Evolutionary conservation across 2,329 filamentous ascomycete species (phyloP).

Genomic region (Trichoderma gracile): DNA sequence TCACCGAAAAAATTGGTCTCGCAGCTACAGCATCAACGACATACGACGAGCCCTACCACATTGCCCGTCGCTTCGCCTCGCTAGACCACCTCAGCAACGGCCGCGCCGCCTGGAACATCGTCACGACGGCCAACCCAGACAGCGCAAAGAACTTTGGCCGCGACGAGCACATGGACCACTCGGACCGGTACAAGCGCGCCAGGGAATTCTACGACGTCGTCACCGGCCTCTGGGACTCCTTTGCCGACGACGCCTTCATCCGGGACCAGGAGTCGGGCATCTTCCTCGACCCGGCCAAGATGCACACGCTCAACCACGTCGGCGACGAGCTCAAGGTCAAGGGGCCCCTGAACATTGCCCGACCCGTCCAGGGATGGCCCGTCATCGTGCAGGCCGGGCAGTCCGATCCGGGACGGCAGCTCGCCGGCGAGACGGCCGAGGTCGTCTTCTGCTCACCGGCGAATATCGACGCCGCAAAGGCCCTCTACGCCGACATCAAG

Average conservation of each 20-base stretch:
- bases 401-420: constrained; percentile 52
- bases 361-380: constrained; percentile 56
- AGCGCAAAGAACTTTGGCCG: constrained; percentile 54
- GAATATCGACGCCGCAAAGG: constrained; percentile 48
- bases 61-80: constrained; percentile 55
- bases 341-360: constrained; percentile 54
- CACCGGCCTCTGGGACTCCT: constrained; percentile 55
- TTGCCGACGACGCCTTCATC: constrained; percentile 57
- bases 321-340: constrained; percentile 46
- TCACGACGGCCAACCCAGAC: constrained; percentile 55
- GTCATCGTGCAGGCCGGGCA: constrained; percentile 58
- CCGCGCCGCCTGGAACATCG: constrained; percentile 56
- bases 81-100: constrained; percentile 54
- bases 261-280: constrained; percentile 50
- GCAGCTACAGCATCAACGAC: constrained; percentile 57
- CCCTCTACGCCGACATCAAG: constrained; percentile 54
- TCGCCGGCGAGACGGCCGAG: constrained; percentile 56
- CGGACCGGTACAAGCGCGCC: constrained; percentile 52
- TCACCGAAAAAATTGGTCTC: constrained; percentile 53
- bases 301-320: constrained; percentile 53
- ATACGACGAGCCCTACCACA: constrained; percentile 56
- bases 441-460: constrained; percentile 53
- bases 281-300: constrained; percentile 52
- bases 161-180: constrained; percentile 52
- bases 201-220: constrained; percentile 56